Conservation (phyloP, 768 basidiomycete species). For the Gyrodon lividus region DNA sequence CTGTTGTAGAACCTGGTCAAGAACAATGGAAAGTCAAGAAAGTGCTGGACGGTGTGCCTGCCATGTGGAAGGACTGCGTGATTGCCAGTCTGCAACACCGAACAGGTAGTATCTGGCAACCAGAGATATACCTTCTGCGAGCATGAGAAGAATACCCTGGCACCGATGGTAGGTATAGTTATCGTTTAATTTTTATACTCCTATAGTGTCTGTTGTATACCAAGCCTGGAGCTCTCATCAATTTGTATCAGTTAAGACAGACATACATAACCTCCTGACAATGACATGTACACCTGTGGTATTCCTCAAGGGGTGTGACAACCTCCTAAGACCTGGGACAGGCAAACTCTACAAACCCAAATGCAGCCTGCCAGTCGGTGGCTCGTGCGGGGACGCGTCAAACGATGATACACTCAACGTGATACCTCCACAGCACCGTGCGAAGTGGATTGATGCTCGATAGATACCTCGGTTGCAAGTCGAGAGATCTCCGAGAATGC, state of each 20-base stretch:
- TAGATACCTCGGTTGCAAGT: slow-evolving; percentile 63
- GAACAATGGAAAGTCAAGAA: slow-evolving; percentile 37
- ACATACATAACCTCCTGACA: background rate
- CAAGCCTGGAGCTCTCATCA: slow-evolving; percentile 15
- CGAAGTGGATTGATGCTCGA: slow-evolving; percentile 36
- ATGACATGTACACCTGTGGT: background rate
- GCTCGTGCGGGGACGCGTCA: background rate
- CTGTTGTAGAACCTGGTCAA: slow-evolving; percentile 35
- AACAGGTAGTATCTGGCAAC: slow-evolving; percentile 43
- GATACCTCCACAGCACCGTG: background rate
- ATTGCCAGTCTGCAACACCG: slow-evolving; percentile 40
- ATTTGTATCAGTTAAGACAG: background rate
- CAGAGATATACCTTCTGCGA: slow-evolving; percentile 38
- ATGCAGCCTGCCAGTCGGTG: too few species aligned
- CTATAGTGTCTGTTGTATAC: slow-evolving; percentile 7
- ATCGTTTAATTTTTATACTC: slow-evolving; percentile 7
- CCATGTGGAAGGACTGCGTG: slow-evolving; percentile 32
- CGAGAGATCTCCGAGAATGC: slow-evolving; percentile 89
- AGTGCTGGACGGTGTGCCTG: slow-evolving; percentile 16
- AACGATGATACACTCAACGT: background rate
- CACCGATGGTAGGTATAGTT: slow-evolving; percentile 1
- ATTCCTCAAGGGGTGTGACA: too few species aligned
- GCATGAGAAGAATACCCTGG: slow-evolving; percentile 3
- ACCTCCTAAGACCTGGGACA: too few species aligned
- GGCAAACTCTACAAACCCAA: too few species aligned